Percentiles rank a stretch among this genome's conserved stretches.
phyloP scores from a whole-genome alignment of 257 asterid genomes.

The Catharanthus roseus region DNA sequence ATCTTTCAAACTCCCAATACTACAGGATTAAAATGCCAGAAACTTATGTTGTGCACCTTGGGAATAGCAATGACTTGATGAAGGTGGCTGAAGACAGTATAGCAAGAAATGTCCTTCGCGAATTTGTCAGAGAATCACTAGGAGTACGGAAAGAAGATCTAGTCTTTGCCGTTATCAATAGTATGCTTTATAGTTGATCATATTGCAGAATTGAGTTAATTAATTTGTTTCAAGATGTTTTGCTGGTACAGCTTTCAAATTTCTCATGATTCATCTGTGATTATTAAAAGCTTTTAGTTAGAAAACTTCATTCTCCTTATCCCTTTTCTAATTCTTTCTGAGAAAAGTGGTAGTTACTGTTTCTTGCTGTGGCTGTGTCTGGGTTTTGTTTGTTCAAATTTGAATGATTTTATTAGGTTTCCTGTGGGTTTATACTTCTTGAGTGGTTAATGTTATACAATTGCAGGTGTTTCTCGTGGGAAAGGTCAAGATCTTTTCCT shows the following conservation, averaged over 20 bases:
- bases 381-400: neutral
- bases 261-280: neutral
- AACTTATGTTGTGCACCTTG: conserved; percentile 94
- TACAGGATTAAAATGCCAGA: conserved; percentile 92
- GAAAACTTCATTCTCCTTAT: neutral
- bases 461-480: conserved; percentile 95
- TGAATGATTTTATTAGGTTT: neutral
- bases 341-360: neutral
- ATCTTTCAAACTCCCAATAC: conserved; percentile 19
- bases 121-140: conserved; percentile 85
- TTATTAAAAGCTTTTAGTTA: neutral
- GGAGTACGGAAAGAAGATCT: conserved; percentile 82
- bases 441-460: conserved; percentile 14
- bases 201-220: conserved; percentile 9
- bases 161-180: conserved; percentile 77
- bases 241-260: neutral
- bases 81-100: conserved; percentile 76
- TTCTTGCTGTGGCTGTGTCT: neutral
- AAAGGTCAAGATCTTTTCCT: conserved; percentile 96
- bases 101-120: conserved; percentile 76
- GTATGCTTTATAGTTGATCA: conserved; percentile 42
- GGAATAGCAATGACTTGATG: conserved; percentile 90
- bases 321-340: neutral
- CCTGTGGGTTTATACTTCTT: conserved; percentile 6
- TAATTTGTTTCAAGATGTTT: neutral